phyloP scores from a whole-genome alignment of 2,329 filamentous ascomycete species.

The Sphaerostilbella broomeana region DNA sequence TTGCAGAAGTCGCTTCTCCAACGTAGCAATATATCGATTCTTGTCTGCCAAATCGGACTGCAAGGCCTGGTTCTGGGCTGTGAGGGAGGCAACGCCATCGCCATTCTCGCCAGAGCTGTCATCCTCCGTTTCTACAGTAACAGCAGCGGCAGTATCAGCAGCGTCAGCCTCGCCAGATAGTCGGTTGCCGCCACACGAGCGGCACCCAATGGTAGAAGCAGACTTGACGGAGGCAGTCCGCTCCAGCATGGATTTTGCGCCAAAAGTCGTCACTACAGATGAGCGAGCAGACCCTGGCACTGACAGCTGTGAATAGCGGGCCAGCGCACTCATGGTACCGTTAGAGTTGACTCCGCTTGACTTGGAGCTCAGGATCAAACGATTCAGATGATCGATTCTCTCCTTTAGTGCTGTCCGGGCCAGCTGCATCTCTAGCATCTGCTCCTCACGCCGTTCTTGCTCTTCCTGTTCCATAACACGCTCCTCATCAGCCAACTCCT shows the following conservation, averaged over 20 bases:
- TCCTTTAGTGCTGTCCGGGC: conserved; percentile 94
- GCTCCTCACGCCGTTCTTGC: conserved; percentile 84
- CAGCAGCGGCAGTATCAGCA: too few species aligned
- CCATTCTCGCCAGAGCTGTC: conserved; percentile 75
- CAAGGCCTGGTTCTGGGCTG: conserved; percentile 82
- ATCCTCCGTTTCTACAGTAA: conserved; percentile 50
- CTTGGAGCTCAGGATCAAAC: conserved; percentile 90
- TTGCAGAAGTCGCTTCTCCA: conserved; percentile 88
- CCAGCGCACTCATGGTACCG: conserved; percentile 62
- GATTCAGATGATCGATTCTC: conserved; percentile 93
- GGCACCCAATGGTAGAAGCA: conserved; percentile 50
- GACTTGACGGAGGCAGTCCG: conserved; percentile 64
- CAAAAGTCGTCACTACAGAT: conserved; percentile 59
- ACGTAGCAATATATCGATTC: conserved; percentile 88
- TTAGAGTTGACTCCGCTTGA: conserved; percentile 86
- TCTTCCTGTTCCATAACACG: conserved; percentile 70
- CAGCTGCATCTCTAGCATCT: conserved; percentile 97
- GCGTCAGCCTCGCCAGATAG: conserved; percentile 36
- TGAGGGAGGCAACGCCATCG: conserved; percentile 74
- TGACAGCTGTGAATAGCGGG: conserved; percentile 56
- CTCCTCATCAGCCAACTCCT: conserved; percentile 60
- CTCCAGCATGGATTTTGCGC: conserved; percentile 46
- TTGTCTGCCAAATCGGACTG: conserved; percentile 96
- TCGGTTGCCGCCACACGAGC: conserved; percentile 38
- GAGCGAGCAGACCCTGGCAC: conserved; percentile 55